Conservation (phyloP, 148 eudicot genomes). For the Polygonum aviculare region DNA sequence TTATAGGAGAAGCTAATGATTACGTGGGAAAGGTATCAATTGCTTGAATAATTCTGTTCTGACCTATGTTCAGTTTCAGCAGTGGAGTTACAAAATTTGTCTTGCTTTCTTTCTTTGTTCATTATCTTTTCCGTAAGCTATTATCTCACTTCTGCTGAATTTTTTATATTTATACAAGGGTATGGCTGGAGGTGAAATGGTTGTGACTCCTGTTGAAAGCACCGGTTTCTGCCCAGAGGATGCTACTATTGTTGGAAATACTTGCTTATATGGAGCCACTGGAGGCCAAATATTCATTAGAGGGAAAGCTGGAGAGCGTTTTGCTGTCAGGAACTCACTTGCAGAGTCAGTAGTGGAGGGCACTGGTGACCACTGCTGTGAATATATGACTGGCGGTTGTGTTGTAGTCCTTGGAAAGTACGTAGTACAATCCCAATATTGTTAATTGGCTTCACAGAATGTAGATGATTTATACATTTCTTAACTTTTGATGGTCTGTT, state of each 20-base stretch:
- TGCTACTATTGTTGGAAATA: slow-evolving; percentile 92
- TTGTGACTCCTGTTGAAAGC: slow-evolving; percentile 79
- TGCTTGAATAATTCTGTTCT: background rate
- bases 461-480: background rate
- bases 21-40: slow-evolving; percentile 85
- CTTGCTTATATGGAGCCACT: slow-evolving; percentile 93
- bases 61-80: background rate
- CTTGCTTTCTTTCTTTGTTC: background rate
- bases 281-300: slow-evolving; percentile 88
- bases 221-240: slow-evolving; percentile 88
- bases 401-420: slow-evolving; percentile 92
- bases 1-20: slow-evolving; percentile 96
- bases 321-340: slow-evolving; percentile 95
- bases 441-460: background rate
- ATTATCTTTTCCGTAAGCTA: background rate
- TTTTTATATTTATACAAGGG: slow-evolving; percentile 32
- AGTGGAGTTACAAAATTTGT: background rate
- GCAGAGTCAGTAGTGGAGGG: slow-evolving; percentile 97
- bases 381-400: slow-evolving; percentile 99
- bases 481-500: slow-evolving; percentile 7
- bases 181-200: slow-evolving; percentile 98
- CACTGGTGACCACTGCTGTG: slow-evolving; percentile 91
- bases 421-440: slow-evolving; percentile 34
- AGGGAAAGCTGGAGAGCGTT: slow-evolving; percentile 99
- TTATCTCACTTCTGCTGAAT: slow-evolving; percentile 1